These are phyloP conservation scores for Theileria parva DNA, from an alignment of 169 alveolate genomes.

Conservation along the genomic window DNA sequence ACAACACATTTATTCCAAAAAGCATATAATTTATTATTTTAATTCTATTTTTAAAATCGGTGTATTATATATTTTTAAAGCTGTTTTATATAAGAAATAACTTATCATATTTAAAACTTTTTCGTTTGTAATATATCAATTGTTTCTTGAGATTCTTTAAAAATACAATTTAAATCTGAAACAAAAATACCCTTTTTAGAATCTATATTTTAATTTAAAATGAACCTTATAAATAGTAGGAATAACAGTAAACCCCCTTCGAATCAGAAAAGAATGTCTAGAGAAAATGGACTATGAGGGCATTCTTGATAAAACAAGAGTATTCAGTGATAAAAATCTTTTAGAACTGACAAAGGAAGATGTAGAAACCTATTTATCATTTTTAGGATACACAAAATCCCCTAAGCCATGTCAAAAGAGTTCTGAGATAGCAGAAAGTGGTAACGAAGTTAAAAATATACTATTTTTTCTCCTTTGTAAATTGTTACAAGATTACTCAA, in stretches of 20 bases:
- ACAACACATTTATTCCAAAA: not conserved
- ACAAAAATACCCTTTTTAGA: too few species aligned
- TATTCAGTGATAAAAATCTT: constrained; percentile 17
- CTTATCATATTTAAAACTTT: too few species aligned
- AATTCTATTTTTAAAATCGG: too few species aligned
- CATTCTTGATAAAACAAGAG: constrained; percentile 28
- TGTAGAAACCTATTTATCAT: constrained; percentile 9
- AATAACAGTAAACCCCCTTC: too few species aligned
- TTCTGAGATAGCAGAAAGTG: not conserved
- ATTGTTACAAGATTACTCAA: not conserved
- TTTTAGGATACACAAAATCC: constrained; percentile 35
- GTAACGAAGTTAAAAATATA: not conserved
- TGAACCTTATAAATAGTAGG: too few species aligned
- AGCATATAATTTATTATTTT: too few species aligned
- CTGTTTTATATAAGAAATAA: too few species aligned
- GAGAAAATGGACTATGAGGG: not conserved
- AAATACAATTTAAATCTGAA: too few species aligned
- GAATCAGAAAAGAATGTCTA: constrained; percentile 1
- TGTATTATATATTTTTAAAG: too few species aligned
- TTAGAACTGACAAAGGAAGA: constrained; percentile 33
- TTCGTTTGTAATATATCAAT: too few species aligned
- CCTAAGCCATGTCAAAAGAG: not conserved
- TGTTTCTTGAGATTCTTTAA: too few species aligned
- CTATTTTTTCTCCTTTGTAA: not conserved
- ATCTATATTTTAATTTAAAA: too few species aligned